These are phyloP conservation scores for Colletotrichum sp. DNA, from an alignment of 2,329 filamentous ascomycete genomes.

Conservation along the genomic window DNA sequence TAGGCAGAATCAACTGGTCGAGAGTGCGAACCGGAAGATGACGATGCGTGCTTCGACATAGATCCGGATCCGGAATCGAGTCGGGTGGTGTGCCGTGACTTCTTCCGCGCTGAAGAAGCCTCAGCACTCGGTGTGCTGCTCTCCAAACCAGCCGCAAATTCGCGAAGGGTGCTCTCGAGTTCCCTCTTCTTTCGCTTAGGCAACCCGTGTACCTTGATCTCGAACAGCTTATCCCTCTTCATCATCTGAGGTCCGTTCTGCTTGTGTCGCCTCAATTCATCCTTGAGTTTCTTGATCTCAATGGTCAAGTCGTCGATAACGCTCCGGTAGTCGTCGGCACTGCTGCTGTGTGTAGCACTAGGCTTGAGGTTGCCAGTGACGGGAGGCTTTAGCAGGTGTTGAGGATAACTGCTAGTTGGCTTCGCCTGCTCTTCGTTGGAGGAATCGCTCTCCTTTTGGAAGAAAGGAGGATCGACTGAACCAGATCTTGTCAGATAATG, in stretches of 20 bases:
- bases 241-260: slow-evolving; percentile 69
- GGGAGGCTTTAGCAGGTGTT: slow-evolving; percentile 27
- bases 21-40: slow-evolving; percentile 57
- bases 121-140: slow-evolving; percentile 51
- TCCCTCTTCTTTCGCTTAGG: slow-evolving; percentile 77
- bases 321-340: slow-evolving; percentile 76
- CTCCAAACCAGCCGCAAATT: slow-evolving; percentile 61
- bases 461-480: slow-evolving; percentile 59
- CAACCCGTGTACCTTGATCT: slow-evolving; percentile 79
- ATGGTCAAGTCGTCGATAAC: slow-evolving; percentile 89
- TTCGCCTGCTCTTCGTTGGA: slow-evolving; percentile 50
- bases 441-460: slow-evolving; percentile 56
- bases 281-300: slow-evolving; percentile 80
- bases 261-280: slow-evolving; percentile 74
- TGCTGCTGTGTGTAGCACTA: slow-evolving; percentile 56
- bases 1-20: slow-evolving; percentile 67
- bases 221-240: slow-evolving; percentile 79
- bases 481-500: neutral
- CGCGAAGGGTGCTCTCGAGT: slow-evolving; percentile 73
- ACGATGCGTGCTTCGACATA: slow-evolving; percentile 56
- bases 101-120: slow-evolving; percentile 47
- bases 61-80: slow-evolving; percentile 47
- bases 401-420: slow-evolving; percentile 14
- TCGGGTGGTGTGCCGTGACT: slow-evolving; percentile 44
- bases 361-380: slow-evolving; percentile 31